Base-by-base conservation (phyloP, 2,329 filamentous ascomycete genomes). In the Monilinia aucupariae region DNA sequence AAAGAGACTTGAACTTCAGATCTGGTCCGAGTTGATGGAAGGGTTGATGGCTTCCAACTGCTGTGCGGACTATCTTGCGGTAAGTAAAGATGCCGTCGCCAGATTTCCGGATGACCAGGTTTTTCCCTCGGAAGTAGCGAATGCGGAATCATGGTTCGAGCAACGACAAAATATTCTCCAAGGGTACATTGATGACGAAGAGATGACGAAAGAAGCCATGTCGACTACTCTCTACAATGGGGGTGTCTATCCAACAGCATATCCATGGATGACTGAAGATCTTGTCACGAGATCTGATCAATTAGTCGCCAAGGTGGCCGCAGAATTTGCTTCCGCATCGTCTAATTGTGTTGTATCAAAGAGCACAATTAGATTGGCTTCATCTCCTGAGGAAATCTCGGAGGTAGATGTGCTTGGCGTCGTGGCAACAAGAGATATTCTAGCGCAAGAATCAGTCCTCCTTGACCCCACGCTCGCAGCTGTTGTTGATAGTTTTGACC, bases 1-100 rank as follows among this genome's bases (percentile, higher is more conserved):
- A 58, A 66, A 67, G 54, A 65, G 68, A 61, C 53, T 71, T n/a
- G 69, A 71, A 49, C 49, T 70, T 34, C 69, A 71, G 50, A 68
- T 69, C 30, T 71, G 69, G 69, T 69, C 69, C 3, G 68, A 71
- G 30, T 30, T 70, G 22, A 71, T 71, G 68, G 69, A 71, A 59
- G 69, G 68, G 9, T 56, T 71, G 2, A 68, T 71, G 66, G 69
- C 68, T n/a, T 67, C 69, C 30, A 71, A 71, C 52, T 70, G 67
- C 51, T 70, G 68, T 62, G 47, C 64, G 39, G 68, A 70, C 62
- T 71, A 71, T 61, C 30, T 63, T n/a, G 61, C 63, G 25, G 56
- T 69, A 56, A 70, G 69, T 51, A 64, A 62, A 10, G 68, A 70
- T 37, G 69, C 69, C 3, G 63, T 68, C 51, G 59, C 65, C 50